Evolutionary conservation across 2,329 filamentous ascomycete genomes (phyloP).

Genomic region (Trichoderma asperellum): DNA sequence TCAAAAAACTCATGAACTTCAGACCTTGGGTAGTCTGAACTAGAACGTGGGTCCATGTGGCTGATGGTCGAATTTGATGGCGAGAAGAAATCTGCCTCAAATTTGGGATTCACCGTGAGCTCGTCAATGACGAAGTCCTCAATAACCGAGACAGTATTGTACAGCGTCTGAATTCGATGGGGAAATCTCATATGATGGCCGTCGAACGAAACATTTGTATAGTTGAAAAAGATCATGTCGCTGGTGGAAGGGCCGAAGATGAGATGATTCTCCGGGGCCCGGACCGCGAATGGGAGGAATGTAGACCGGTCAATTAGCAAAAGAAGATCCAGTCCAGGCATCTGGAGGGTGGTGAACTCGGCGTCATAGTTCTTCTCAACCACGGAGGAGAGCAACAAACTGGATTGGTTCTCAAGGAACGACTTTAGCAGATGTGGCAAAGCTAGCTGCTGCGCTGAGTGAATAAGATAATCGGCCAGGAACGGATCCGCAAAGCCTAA

Average conservation of each 20-base stretch:
- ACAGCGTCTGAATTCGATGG: background rate
- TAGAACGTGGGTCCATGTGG: background rate
- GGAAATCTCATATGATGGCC: background rate
- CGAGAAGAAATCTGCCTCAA: background rate
- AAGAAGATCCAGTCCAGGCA: background rate
- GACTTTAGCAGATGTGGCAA: background rate
- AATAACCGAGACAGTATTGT: background rate
- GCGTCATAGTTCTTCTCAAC: background rate
- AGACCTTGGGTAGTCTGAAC: background rate
- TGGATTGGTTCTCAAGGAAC: background rate
- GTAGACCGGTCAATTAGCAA: background rate
- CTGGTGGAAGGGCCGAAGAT: background rate
- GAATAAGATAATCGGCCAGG: background rate
- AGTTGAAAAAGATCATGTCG: background rate
- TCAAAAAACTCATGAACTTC: conserved; percentile 3
- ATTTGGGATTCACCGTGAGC: background rate
- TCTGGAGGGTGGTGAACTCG: background rate
- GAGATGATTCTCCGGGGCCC: background rate
- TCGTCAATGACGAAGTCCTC: background rate
- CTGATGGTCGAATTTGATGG: background rate
- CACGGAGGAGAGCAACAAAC: background rate
- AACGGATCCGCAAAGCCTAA: background rate
- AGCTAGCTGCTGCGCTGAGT: conserved; percentile 2
- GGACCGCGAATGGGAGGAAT: background rate
- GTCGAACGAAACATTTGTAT: background rate